Percentiles rank a stretch among this genome's conserved stretches.
Evolutionary conservation across 805 yeast species (phyloP).

Genomic region (Vanderwaltozyma verrucispora): DNA sequence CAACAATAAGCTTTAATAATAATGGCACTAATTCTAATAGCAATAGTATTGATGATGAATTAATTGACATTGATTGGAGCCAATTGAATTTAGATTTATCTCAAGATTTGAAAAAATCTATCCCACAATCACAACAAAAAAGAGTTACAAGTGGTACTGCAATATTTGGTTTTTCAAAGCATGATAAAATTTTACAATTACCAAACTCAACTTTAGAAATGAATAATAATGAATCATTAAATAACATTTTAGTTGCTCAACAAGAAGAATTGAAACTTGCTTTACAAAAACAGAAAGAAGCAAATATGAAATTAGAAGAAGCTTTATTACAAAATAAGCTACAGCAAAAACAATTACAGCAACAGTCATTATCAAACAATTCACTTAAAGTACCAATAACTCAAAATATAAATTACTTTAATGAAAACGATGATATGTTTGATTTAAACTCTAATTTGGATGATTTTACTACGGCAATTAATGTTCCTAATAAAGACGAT

Average conservation of each 20-base stretch:
- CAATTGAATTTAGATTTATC: slow-evolving; percentile 10
- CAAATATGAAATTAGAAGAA: slow-evolving; percentile 22
- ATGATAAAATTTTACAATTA: slow-evolving; percentile 40
- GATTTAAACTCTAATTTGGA: background rate
- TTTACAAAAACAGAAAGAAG: slow-evolving; percentile 23
- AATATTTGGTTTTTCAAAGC: slow-evolving; percentile 63
- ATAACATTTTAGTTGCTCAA: slow-evolving; percentile 14
- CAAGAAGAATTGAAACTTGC: slow-evolving; percentile 25
- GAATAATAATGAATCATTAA: background rate
- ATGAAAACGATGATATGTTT: background rate
- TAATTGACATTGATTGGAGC: slow-evolving; percentile 12
- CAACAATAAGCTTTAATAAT: no score
- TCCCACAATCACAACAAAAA: slow-evolving; percentile 29
- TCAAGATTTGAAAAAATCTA: background rate
- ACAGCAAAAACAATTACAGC: slow-evolving; percentile 22
- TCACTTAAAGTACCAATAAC: no score
- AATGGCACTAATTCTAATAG: no score
- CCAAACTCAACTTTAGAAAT: background rate
- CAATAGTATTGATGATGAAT: background rate
- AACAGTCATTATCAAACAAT: no score
- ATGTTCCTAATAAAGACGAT: no score
- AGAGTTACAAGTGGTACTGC: slow-evolving; percentile 74
- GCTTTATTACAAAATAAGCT: slow-evolving; percentile 21
- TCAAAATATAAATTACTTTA: no score
- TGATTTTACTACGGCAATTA: no score